Evolutionary conservation across 306 rosid species (phyloP).

Genomic region (Vigna mungo): DNA sequence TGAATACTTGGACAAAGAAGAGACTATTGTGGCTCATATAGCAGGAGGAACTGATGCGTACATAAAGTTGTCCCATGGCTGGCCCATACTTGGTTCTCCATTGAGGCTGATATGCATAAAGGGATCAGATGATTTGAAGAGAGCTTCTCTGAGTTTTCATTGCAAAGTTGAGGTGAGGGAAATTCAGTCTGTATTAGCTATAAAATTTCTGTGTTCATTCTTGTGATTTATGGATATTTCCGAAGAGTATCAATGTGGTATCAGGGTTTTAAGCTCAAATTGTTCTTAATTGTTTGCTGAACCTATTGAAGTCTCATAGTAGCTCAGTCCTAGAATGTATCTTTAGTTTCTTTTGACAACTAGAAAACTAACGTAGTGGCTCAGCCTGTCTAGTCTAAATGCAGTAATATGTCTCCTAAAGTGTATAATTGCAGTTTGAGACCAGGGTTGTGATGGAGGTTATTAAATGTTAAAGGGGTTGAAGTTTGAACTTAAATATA

Average conservation of each 20-base stretch:
- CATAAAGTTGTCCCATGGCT: constrained; percentile 71
- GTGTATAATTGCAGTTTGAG: background rate
- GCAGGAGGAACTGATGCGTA: constrained; percentile 70
- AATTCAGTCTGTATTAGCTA: constrained; percentile 27
- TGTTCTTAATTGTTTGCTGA: constrained; percentile 9
- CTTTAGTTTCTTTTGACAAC: constrained; percentile 35
- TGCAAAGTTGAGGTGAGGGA: constrained; percentile 73
- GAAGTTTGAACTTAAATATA: constrained; percentile 11
- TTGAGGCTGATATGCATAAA: constrained; percentile 69
- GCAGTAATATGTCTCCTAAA: background rate
- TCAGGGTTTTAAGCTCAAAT: constrained; percentile 20
- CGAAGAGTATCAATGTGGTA: constrained; percentile 9
- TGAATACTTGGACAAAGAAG: constrained; percentile 71
- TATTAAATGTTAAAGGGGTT: constrained; percentile 34
- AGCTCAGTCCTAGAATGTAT: background rate
- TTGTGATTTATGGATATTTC: constrained; percentile 33
- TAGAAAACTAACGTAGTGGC: background rate
- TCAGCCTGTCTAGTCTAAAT: constrained; percentile 15
- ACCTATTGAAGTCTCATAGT: constrained; percentile 23
- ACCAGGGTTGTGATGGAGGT: constrained; percentile 2
- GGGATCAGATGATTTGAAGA: constrained; percentile 63
- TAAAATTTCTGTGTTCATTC: background rate
- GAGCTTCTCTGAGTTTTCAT: constrained; percentile 60
- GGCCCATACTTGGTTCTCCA: constrained; percentile 77
- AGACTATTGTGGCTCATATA: constrained; percentile 71